Evolutionary conservation across 345 rosid species (phyloP).

Genomic region (Aethionema arabicum): DNA sequence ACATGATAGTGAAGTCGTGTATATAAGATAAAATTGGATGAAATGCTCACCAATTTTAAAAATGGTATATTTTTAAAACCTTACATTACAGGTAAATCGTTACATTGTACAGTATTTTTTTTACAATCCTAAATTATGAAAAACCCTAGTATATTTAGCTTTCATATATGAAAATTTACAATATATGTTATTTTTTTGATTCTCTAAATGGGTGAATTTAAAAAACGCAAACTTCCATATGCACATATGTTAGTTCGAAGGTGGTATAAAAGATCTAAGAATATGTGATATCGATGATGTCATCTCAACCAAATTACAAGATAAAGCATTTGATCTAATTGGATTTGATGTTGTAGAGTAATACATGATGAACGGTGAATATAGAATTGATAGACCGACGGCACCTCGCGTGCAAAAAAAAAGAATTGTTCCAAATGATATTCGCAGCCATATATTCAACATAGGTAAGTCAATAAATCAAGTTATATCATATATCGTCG

Average conservation of each 20-base stretch:
- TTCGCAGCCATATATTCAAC: not conserved
- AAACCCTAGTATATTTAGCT: too few species aligned
- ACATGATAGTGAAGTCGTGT: not conserved
- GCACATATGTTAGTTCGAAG: not conserved
- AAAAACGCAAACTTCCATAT: not conserved
- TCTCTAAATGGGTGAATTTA: too few species aligned
- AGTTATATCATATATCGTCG: not conserved
- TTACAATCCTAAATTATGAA: too few species aligned
- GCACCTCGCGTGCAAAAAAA: not conserved
- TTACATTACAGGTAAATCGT: not conserved
- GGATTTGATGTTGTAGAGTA: not conserved
- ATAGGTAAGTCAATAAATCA: not conserved
- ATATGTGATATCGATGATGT: not conserved
- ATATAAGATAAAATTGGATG: not conserved
- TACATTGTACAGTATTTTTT: too few species aligned
- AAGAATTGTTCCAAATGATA: not conserved
- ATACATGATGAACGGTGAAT: slow-evolving; percentile 1
- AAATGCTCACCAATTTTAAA: not conserved
- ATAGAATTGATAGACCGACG: not conserved
- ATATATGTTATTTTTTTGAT: too few species aligned
- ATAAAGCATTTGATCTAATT: not conserved
- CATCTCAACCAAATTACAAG: not conserved
- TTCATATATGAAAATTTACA: too few species aligned
- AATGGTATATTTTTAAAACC: not conserved
- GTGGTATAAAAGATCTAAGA: not conserved